These are phyloP conservation scores for Symbiotaphrina buchneri DNA, from an alignment of 495 filamentous ascomycete species.

Conservation along the genomic window DNA sequence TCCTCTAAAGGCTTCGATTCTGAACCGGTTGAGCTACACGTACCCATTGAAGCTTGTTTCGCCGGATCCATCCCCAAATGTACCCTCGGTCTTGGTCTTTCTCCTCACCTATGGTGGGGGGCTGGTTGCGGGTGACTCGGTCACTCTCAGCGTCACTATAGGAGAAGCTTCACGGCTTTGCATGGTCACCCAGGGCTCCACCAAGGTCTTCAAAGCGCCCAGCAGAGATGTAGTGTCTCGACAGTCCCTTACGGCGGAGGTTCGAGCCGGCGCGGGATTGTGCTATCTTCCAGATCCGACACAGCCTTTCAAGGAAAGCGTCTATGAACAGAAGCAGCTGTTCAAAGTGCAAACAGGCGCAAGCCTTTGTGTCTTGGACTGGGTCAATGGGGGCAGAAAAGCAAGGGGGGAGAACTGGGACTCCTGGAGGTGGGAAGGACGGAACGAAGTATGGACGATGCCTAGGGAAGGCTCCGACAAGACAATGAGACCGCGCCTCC, in stretches of 20 bases:
- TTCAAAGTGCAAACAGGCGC: conserved; percentile 38
- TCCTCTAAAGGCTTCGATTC: conserved; percentile 44
- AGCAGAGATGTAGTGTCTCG: conserved; percentile 31
- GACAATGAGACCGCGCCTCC: conserved; percentile 26
- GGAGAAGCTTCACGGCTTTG: conserved; percentile 42
- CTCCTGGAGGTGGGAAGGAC: conserved; percentile 47
- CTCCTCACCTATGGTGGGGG: conserved; percentile 90
- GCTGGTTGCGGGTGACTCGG: conserved; percentile 64
- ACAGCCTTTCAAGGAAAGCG: conserved; percentile 62
- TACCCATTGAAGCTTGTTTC: conserved; percentile 91
- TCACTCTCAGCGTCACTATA: conserved; percentile 47
- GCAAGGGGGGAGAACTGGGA: conserved; percentile 86
- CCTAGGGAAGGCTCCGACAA: conserved; percentile 8
- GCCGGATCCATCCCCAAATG: conserved; percentile 22
- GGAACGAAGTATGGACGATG: conserved; percentile 63
- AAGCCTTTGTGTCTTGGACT: conserved; percentile 67
- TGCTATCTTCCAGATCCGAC: conserved; percentile 88
- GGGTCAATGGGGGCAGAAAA: conserved; percentile 71
- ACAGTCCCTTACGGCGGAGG: conserved; percentile 40
- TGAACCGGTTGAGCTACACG: conserved; percentile 61
- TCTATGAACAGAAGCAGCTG: conserved; percentile 62
- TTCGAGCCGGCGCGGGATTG: conserved; percentile 41
- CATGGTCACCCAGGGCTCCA: conserved; percentile 83
- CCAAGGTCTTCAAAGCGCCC: conserved; percentile 77
- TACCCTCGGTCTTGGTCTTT: conserved; percentile 36